Percentiles rank a stretch among this genome's conserved stretches.
phyloP scores from a whole-genome alignment of 768 basidiomycete genomes.

The Suillus subluteus region DNA sequence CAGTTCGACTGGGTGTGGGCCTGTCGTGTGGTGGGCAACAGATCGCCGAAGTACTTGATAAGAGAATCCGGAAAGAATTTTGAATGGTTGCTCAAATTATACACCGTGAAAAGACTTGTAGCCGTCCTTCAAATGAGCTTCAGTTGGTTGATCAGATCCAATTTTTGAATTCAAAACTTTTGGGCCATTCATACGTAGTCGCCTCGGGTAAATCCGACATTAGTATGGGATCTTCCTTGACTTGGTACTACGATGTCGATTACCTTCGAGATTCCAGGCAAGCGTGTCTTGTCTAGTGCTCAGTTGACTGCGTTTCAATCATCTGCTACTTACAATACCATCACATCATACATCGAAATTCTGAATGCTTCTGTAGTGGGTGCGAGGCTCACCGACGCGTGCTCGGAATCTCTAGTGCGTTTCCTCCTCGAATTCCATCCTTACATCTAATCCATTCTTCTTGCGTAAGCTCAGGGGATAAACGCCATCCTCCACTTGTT shows the following conservation, averaged over 20 bases:
- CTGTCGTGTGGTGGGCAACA: too few relatives aligned
- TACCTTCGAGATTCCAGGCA: slow-evolving; percentile 58
- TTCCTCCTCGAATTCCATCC: slow-evolving; percentile 9
- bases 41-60: neutral
- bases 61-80: neutral
- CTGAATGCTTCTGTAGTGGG: slow-evolving; percentile 79
- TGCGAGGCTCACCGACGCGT: slow-evolving; percentile 72
- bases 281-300: slow-evolving; percentile 73
- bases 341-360: slow-evolving; percentile 71
- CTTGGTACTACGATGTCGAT: slow-evolving; percentile 24
- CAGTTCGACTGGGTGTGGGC: too few relatives aligned
- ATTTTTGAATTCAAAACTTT: too few relatives aligned
- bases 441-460: slow-evolving; percentile 10
- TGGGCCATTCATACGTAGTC: neutral
- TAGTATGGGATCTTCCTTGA: neutral
- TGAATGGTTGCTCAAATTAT: neutral
- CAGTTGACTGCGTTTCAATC: slow-evolving; percentile 84
- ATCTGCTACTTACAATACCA: slow-evolving; percentile 67
- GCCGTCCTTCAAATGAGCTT: neutral
- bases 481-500: slow-evolving; percentile 64
- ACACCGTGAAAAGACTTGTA: neutral
- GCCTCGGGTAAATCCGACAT: slow-evolving; percentile 5
- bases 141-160: neutral
- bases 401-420: slow-evolving; percentile 62
- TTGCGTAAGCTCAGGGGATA: slow-evolving; percentile 54